Evolutionary conservation across 2,329 filamentous ascomycete genomes (phyloP).

Genomic region (Pestalotiopsis sp.): DNA sequence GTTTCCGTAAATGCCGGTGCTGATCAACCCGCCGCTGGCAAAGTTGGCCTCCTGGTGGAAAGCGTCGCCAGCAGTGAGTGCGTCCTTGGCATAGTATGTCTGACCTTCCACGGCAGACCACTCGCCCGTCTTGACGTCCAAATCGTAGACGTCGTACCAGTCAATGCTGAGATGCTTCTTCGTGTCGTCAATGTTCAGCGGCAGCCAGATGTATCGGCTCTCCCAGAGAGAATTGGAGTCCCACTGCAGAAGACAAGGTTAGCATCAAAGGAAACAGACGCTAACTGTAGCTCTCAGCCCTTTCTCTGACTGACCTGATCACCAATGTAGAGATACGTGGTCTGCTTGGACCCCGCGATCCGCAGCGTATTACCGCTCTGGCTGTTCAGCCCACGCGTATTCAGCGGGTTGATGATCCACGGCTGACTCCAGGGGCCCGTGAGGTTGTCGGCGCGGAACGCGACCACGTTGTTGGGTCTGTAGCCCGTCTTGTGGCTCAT

Average conservation of each 20-base stretch:
- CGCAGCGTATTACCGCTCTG: conserved; percentile 53
- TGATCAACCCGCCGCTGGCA: conserved; percentile 47
- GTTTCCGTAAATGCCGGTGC: conserved; percentile 57
- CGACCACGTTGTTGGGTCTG: conserved; percentile 63
- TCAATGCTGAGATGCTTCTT: conserved; percentile 51
- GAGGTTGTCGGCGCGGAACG: conserved; percentile 54
- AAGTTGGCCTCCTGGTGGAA: conserved; percentile 61
- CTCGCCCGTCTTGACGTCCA: conserved; percentile 54
- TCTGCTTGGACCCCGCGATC: conserved; percentile 51
- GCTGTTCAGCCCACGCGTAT: conserved; percentile 55
- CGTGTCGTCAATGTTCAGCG: conserved; percentile 53
- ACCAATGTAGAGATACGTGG: conserved; percentile 53
- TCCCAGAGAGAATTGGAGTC: conserved; percentile 60
- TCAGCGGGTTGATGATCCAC: conserved; percentile 52
- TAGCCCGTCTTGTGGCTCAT: conserved; percentile 69
- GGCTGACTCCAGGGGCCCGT: conserved; percentile 57
- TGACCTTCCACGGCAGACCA: conserved; percentile 49
- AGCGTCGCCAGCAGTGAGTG: conserved; percentile 47
- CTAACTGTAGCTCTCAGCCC: neutral
- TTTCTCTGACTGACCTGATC: conserved; percentile 38
- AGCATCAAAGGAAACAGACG: neutral
- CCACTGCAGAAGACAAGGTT: conserved; percentile 36
- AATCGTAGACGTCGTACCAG: conserved; percentile 60
- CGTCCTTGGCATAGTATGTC: conserved; percentile 49
- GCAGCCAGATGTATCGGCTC: conserved; percentile 60